Base-by-base conservation (phyloP, 352 stramenopile genomes). In the Pythium coloratum region DNA sequence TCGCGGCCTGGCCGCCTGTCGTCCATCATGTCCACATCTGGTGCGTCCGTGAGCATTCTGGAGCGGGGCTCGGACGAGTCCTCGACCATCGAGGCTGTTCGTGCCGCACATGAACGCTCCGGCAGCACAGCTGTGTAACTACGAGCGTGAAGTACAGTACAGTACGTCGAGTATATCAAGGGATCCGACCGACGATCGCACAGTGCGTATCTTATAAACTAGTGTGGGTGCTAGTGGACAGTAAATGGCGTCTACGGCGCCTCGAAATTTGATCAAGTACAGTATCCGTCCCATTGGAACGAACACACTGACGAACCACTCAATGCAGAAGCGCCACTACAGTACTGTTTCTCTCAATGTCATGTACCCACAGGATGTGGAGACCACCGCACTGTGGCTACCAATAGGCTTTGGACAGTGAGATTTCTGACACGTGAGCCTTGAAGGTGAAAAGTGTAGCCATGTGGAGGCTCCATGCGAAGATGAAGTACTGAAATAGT, bases 31-130 rank as follows among this genome's bases (percentile, higher is more conserved):
- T 70, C 69, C 33, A 68, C 26, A 2, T 71, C 69, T 7, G 55
- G 38, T 20, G 38, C 10, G 7, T 75, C 69, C 8, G 69, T 75
- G n/a, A 75, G 69, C 60, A 75, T 75, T 34, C 63, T 75, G 28
- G 69, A 75, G 50, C 54, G 54, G 0, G 62, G 28, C 2, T 71
- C 63, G 0, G 69, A 75, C 30, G 59, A 65, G 30, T 44, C 62
- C 1, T n/a, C 40, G 32, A 68, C 68, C 30, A 55, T 74, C 42
- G 68, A 74, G 24, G 46, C 46, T 14, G 46, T 53, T 20, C 46
- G 46, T 12, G 46, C 46, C 6, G 46, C 46, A 6, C 46, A 53
- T 20, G 46, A 53, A 53, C 46, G 46, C 10, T 30, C 28, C 28
- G 28, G 28, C 28, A 53, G 46, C 46, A 53, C 18, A 3, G 20